phyloP scores from a whole-genome alignment of 2,329 filamentous ascomycete genomes.

The Paraphoma chrysanthemicola region DNA sequence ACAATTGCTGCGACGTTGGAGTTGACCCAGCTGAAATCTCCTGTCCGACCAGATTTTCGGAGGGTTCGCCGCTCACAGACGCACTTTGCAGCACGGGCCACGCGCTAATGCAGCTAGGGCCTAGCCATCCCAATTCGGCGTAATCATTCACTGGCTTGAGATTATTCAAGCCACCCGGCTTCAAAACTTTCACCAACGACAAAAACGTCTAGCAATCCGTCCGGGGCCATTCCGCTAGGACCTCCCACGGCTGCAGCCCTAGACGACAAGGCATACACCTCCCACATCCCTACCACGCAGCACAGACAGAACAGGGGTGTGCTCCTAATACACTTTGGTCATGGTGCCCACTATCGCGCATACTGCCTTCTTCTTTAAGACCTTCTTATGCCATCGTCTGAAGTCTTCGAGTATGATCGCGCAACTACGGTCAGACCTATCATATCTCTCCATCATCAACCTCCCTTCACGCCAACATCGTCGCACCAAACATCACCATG shows the following conservation, averaged over 20 bases:
- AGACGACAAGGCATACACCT: conserved; percentile 15
- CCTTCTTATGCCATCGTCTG: conserved; percentile 28
- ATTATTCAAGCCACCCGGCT: conserved; percentile 4
- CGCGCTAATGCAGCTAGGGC: conserved; percentile 11
- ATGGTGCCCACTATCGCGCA: conserved; percentile 32
- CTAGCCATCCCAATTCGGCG: background rate
- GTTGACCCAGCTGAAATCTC: conserved; percentile 2
- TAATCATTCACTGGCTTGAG: conserved; percentile 3
- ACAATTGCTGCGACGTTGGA: background rate
- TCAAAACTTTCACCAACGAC: conserved; percentile 12
- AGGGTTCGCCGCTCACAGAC: background rate
- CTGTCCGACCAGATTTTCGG: conserved; percentile 1
- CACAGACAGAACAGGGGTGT: conserved; percentile 23
- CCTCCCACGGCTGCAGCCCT: conserved; percentile 25
- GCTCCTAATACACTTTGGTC: conserved; percentile 14
- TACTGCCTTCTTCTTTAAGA: conserved; percentile 30
- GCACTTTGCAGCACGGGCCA: conserved; percentile 7
- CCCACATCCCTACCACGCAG: conserved; percentile 22
- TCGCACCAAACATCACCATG: conserved; percentile 29
- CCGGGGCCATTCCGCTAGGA: conserved; percentile 25
- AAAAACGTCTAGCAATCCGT: conserved; percentile 15
- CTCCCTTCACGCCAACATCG: conserved; percentile 10
- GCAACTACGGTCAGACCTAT: conserved; percentile 19
- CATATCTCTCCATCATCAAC: conserved; percentile 13
- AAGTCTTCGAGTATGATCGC: conserved; percentile 29